Evolutionary conservation across 2,329 filamentous ascomycete genomes (phyloP).

Genomic region (Cercospora sp.): DNA sequence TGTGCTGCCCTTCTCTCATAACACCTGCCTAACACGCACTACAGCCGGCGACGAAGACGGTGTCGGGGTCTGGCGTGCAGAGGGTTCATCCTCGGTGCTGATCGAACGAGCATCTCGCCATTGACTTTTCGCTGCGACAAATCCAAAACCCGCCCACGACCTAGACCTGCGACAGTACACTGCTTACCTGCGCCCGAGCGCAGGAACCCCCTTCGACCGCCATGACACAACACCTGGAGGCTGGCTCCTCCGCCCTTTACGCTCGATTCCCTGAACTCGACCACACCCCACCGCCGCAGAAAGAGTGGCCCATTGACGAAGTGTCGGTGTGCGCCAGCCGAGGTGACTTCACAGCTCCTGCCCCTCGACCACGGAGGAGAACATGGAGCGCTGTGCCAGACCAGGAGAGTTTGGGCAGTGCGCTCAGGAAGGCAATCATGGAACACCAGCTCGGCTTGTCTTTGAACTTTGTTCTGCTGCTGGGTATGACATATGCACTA

Average conservation of each 20-base stretch:
- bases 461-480: conserved; percentile 78
- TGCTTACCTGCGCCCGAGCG: conserved; percentile 4
- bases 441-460: conserved; percentile 62
- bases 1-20: not conserved
- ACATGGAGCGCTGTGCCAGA: conserved; percentile 21
- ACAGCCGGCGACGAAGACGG: not conserved
- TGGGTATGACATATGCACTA: conserved; percentile 77
- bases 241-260: conserved; percentile 16
- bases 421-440: conserved; percentile 41
- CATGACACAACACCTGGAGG: conserved; percentile 19
- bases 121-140: conserved; percentile 8
- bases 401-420: conserved; percentile 37
- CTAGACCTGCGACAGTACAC: not conserved
- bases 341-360: conserved; percentile 21
- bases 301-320: conserved; percentile 25
- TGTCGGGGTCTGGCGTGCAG: not conserved
- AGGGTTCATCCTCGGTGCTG: not conserved
- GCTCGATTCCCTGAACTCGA: conserved; percentile 17
- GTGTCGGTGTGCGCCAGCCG: conserved; percentile 32
- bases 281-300: conserved; percentile 27
- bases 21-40: not conserved
- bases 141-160: not conserved
- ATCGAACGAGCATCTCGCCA: conserved; percentile 10
- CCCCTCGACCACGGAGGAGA: conserved; percentile 20
- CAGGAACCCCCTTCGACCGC: conserved; percentile 3